Evolutionary conservation across 768 basidiomycete species (phyloP).

Genomic region (Paxillus rubicundulus): DNA sequence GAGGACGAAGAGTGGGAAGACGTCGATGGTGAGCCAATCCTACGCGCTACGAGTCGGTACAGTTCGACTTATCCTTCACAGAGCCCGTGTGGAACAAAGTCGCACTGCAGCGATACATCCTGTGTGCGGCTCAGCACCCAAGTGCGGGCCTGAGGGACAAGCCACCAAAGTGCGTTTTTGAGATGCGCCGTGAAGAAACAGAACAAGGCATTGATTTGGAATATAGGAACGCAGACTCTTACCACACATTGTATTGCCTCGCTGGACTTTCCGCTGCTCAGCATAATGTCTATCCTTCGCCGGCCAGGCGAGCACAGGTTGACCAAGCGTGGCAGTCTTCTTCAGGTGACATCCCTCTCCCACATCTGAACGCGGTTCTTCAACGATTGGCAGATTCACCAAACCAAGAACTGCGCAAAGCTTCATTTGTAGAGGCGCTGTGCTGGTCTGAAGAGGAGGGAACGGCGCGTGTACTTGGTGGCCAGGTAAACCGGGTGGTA

Average conservation of each 20-base stretch:
- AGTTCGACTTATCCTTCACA: constrained; percentile 2
- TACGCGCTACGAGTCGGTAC: neutral
- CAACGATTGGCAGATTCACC: constrained; percentile 23
- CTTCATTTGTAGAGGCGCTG: constrained; percentile 53
- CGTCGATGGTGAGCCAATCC: constrained; percentile 52
- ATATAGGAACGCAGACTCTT: constrained; percentile 79
- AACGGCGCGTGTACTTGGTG: constrained; percentile 55
- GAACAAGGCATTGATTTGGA: neutral
- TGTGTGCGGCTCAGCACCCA: constrained; percentile 82
- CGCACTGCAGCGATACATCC: constrained; percentile 84
- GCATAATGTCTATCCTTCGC: constrained; percentile 62
- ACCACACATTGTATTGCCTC: constrained; percentile 93
- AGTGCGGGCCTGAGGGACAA: constrained; percentile 91
- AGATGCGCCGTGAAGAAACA: neutral
- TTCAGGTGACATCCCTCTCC: constrained; percentile 9
- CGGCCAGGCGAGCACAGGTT: constrained; percentile 34
- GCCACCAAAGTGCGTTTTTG: constrained; percentile 74
- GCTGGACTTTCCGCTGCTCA: constrained; percentile 89
- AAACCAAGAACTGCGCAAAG: constrained; percentile 33
- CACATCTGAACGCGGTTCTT: neutral
- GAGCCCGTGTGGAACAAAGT: constrained; percentile 55
- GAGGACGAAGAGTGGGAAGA: constrained; percentile 63
- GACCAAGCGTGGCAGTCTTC: constrained; percentile 37
- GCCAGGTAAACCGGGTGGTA: constrained; percentile 60
- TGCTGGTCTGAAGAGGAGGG: constrained; percentile 71